Conservation (phyloP, 1,139 yeast genomes). For the Candida glucosophila region DNA sequence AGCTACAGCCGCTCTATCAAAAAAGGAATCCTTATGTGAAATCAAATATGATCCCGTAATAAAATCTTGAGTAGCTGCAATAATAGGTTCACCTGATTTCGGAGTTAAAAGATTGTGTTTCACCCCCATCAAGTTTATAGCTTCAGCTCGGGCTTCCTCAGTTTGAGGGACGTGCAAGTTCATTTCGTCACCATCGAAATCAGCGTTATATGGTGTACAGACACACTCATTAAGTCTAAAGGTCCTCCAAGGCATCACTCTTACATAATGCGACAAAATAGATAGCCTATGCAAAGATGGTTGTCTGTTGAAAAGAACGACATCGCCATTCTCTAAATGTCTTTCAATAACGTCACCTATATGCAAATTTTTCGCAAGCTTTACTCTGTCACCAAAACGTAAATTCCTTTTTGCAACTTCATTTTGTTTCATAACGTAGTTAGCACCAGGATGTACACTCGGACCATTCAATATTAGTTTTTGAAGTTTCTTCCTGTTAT, state of each 20-base stretch:
- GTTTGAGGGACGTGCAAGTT: constrained; percentile 98
- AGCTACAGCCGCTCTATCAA: constrained; percentile 75
- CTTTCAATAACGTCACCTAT: constrained; percentile 97
- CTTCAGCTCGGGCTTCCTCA: constrained; percentile 98
- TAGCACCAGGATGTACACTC: constrained; percentile 90
- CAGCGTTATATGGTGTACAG: constrained; percentile 98
- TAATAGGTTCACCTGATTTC: constrained; percentile 96
- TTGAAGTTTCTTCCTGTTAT: constrained; percentile 73
- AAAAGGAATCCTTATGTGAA: constrained; percentile 88
- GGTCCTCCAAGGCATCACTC: constrained; percentile 96
- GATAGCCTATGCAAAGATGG: constrained; percentile 95
- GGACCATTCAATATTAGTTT: constrained; percentile 78
- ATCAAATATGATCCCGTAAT: constrained; percentile 92
- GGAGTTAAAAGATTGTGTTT: constrained; percentile 92
- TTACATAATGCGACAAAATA: constrained; percentile 91
- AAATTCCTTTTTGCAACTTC: constrained; percentile 84
- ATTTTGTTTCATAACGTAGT: constrained; percentile 73
- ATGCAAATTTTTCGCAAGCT: constrained; percentile 66
- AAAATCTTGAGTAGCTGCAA: constrained; percentile 99
- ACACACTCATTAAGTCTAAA: constrained; percentile 97
- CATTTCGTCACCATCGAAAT: constrained; percentile 99
- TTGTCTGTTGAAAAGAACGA: constrained; percentile 93
- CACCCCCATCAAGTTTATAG: constrained; percentile 96
- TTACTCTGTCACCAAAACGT: constrained; percentile 77
- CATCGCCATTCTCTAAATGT: constrained; percentile 94